Evolutionary conservation across 1,284 basidiomycete genomes (phyloP), one percentile per base, ranked within the genome.

Genomic region (Puccinia polysora): DNA sequence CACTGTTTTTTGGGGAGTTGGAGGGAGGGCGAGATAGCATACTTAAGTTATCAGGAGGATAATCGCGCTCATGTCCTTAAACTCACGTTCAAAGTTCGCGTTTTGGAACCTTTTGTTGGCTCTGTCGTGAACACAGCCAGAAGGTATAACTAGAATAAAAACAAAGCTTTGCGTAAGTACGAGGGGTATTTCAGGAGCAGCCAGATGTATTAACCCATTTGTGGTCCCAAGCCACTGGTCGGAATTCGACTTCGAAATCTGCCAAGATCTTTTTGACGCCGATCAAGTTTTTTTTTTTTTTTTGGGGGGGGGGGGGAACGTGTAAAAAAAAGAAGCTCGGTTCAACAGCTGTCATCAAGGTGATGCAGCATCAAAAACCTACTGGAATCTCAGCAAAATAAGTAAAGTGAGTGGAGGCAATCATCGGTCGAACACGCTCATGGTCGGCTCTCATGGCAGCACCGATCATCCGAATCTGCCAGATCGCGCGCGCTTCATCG

Each of bases 381-480:
- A 68, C 65, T 4, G 65, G 65, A 20, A 68, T 68, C 34, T 68
- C 65, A 18, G 32, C 15, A 43, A 68, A 56, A 32, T 45, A 68
- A 40, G 65, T 45, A 30, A 68, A 56, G 20, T 68, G 65, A 12
- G 65, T 68, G 12, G 65, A 68, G 36, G 65, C 65, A 12, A 68
- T 53, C 38, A 68, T 58, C 14, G 38, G 38, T 18, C 53, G 34
- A 2, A 58, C 40, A 43, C 20, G 38, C 50, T 68, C 65, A n/a
- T 52, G 38, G 53, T 68, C 65, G 18, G 36, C 50, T 32, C 65
- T 34, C 65, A 68, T 68, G 5, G 50, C 18, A 5, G 36, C 28
- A 15, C 52, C 50, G 36, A 68, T 23, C 53, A 45, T 58, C 3
- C 34, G 50, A 12, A 58, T 38, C 36, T 56, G 50, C 65, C 65